These are phyloP conservation scores for Bryum argenteum DNA, from an alignment of 225 moss, liverwort and hornwort genomes.

Conservation along the genomic window DNA sequence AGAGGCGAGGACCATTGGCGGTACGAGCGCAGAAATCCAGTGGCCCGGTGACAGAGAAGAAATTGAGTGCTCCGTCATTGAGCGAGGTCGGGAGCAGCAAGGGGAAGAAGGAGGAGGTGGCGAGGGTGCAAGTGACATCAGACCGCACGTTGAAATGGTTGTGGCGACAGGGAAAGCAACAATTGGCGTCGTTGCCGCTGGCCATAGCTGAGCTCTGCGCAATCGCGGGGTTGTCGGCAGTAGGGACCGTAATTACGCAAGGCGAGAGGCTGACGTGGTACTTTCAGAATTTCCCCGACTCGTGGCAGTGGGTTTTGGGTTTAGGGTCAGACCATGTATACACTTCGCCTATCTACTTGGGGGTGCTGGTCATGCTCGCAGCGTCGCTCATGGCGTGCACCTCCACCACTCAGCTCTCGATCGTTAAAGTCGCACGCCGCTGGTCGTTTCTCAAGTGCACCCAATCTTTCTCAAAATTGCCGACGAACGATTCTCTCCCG, in stretches of 20 bases:
- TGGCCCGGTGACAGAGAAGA: slow-evolving; percentile 5
- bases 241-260: slow-evolving; percentile 86
- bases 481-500: slow-evolving; percentile 71
- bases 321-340: slow-evolving; percentile 87
- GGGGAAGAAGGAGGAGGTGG: slow-evolving; percentile 18
- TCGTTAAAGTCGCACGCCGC: too few relatives aligned
- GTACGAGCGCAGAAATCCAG: slow-evolving; percentile 29
- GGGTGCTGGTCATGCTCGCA: slow-evolving; percentile 72
- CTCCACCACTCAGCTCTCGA: too few relatives aligned
- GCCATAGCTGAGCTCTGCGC: slow-evolving; percentile 87
- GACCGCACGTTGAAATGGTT: slow-evolving; percentile 38
- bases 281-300: slow-evolving; percentile 78
- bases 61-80: slow-evolving; percentile 42
- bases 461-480: slow-evolving; percentile 55
- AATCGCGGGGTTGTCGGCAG: slow-evolving; percentile 82
- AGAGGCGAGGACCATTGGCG: slow-evolving; percentile 7
- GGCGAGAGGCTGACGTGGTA: slow-evolving; percentile 87
- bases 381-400: slow-evolving; percentile 84
- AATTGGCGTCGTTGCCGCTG: slow-evolving; percentile 79
- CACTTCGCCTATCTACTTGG: slow-evolving; percentile 77
- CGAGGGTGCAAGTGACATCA: slow-evolving; percentile 30
- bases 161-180: slow-evolving; percentile 49
- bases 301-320: slow-evolving; percentile 82
- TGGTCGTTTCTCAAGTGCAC: slow-evolving; percentile 84
- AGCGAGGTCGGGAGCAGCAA: slow-evolving; percentile 12